A percentile compares a stretch with the other conserved stretches of the same genome.
phyloP scores from a whole-genome alignment of 139 green algal genomes.

The Picochlorum sp. region DNA sequence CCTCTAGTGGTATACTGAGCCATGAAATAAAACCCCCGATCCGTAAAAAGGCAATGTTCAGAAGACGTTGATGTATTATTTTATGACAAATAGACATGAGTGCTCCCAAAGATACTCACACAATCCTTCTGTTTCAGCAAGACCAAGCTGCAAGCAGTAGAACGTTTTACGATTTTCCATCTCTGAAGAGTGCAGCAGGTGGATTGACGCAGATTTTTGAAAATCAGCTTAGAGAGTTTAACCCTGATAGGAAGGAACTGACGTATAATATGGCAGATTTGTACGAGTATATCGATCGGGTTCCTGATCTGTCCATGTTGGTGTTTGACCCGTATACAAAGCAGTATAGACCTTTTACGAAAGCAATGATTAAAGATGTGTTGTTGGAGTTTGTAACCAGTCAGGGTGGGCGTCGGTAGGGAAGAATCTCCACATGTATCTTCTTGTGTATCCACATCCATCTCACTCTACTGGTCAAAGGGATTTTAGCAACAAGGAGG shows the following conservation, averaged over 20 bases:
- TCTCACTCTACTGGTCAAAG: too few species aligned
- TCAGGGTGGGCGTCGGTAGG: not conserved
- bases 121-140: slow-evolving; percentile 40
- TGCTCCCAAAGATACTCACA: slow-evolving; percentile 22
- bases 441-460: too few species aligned
- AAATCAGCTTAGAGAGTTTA: slow-evolving; percentile 47
- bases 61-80: too few species aligned
- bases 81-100: not conserved
- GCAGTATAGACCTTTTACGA: slow-evolving; percentile 36
- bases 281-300: slow-evolving; percentile 48
- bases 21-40: too few species aligned
- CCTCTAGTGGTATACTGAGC: too few species aligned
- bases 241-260: slow-evolving; percentile 46
- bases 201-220: slow-evolving; percentile 58
- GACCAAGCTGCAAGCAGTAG: slow-evolving; percentile 17
- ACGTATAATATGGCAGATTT: slow-evolving; percentile 63
- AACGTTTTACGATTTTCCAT: slow-evolving; percentile 36
- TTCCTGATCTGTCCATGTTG: slow-evolving; percentile 27
- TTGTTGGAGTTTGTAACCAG: slow-evolving; percentile 16
- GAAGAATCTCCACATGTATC: not conserved
- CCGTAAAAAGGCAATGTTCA: too few species aligned
- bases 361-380: slow-evolving; percentile 50
- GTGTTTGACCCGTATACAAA: slow-evolving; percentile 29
- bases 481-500: too few species aligned
- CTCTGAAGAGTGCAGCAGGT: slow-evolving; percentile 24